Base-by-base conservation (phyloP, 192 early-diverging fungal genomes). In the Rhizoclosmatium globosum region DNA sequence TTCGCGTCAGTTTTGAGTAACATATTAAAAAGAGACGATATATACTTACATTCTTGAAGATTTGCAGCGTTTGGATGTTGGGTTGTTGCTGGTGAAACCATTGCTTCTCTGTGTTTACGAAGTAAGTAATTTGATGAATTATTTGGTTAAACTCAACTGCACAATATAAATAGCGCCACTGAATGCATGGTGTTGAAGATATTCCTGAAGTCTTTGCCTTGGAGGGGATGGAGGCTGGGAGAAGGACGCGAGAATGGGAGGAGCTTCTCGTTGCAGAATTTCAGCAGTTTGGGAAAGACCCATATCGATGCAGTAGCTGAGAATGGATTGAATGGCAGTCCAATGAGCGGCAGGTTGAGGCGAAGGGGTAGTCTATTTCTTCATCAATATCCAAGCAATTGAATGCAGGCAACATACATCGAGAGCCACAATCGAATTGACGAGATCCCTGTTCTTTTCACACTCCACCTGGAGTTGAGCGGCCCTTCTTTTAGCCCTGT, bases 101-200 rank as follows among this genome's bases (percentile, higher is more conserved):
- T 64, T 21, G 31, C 64, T 65, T 45, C 47, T 65, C 76, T 61
- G 31, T 66, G 2, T 3, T 31, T 47, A 0, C 3, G 13, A 50
- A 72, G 13, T 13, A 7, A 43, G n/a, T 47, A 1, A 38, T 73
- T 17, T 31, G 31, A 31, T 21, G 1, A 38, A 43, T 47, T 19
- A 0, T 11, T 15, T 0, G 0, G 47, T 0, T 1, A 31, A 31
- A 21, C 2, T n/a, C 21, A 77, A 76, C 65, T 84, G 72, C 0
- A 84, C 79, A 38, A 82, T 17, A 15, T 69, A 67, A n/a, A 87
- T 56, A 19, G 83, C 82, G 11, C 68, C 60, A 38, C 65, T 76
- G 68, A 87, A 84, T 6, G 82, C 46, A 17, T 71, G 79, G 11
- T 3, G 3, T 3, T 44, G 23, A 39, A 84, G 47, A 17, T 41